These are phyloP conservation scores for Phaeosphaeriaceae sp. DNA, from an alignment of 2,329 filamentous ascomycete genomes.

Conservation along the genomic window DNA sequence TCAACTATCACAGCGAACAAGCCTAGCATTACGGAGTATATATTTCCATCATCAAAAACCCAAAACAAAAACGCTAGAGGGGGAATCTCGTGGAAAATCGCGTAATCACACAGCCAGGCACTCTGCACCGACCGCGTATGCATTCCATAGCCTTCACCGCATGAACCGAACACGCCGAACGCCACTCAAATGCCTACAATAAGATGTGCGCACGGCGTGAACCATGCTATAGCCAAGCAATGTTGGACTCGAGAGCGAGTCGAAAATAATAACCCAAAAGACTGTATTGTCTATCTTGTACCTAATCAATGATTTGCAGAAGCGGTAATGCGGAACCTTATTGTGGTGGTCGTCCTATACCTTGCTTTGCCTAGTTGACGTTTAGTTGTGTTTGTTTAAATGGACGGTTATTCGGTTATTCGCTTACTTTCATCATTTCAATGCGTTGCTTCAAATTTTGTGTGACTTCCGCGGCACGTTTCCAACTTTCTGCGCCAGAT, in stretches of 20 bases:
- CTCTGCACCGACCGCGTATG: not conserved
- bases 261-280: not conserved
- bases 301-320: not conserved
- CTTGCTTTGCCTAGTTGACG: slow-evolving; percentile 44
- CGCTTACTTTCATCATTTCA: slow-evolving; percentile 91
- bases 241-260: not conserved
- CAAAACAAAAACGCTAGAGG: slow-evolving; percentile 14
- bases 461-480: slow-evolving; percentile 93
- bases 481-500: slow-evolving; percentile 80
- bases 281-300: not conserved
- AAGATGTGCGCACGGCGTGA: not conserved
- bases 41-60: slow-evolving; percentile 8
- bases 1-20: no score
- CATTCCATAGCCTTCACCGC: not conserved
- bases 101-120: not conserved
- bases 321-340: not conserved
- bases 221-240: slow-evolving; percentile 1
- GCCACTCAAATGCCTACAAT: slow-evolving; percentile 8
- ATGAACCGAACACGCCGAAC: slow-evolving; percentile 3
- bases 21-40: not conserved
- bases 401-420: no score
- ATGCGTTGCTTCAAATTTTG: slow-evolving; percentile 97
- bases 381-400: slow-evolving; percentile 16
- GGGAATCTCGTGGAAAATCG: slow-evolving; percentile 17
- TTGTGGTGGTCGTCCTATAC: slow-evolving; percentile 38